Base-by-base conservation (phyloP, 768 basidiomycete genomes). In the Trametes elegans region DNA sequence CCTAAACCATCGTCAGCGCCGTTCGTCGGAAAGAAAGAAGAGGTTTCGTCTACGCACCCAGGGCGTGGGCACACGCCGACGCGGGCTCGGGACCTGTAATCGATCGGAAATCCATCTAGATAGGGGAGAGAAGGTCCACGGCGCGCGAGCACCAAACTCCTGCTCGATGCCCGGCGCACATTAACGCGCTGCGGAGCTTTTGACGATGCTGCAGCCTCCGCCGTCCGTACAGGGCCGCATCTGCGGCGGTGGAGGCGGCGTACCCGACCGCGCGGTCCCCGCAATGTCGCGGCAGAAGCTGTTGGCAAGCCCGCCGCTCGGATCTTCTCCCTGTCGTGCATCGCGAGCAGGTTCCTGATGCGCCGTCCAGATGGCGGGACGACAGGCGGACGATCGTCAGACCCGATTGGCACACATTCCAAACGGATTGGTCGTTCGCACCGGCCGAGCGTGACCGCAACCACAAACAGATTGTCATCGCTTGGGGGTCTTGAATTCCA, bases 31-130 rank as follows among this genome's bases (percentile, higher is more conserved):
- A 42, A 14, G 42, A 44, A n/a, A 28, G 42, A 44, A 18, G 18
- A 11, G 50, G 11, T 3, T 45, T 18, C 34, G 29, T 43, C 7
- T 10, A 53, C 34, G n/a, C n/a, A n/a, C n/a, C n/a, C n/a, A n/a
- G n/a, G n/a, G n/a, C 19, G 42, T 28, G 44, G 23, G 26, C 18
- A 14, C 24, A 6, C 18, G 26, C 26, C 42, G 34, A 24, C 28
- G 13, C 7, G 6, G 40, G 32, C 23, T 53, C 51, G 51, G 51
- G 27, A 26, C 19, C 18, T 27, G 8, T 44, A 44, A 53, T 53
- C 51, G 51, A 53, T 53, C 51, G 51, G 34, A 43, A 34, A 28
- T n/a, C 21, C 51, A 53, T 53, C 51, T 53, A 53, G 51, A 53
- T 53, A 53, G 51, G 51, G 32, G 51, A 45, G 34, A 53, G 42